Base-by-base conservation (phyloP, 83 land plant species). In the Picea mariana region DNA sequence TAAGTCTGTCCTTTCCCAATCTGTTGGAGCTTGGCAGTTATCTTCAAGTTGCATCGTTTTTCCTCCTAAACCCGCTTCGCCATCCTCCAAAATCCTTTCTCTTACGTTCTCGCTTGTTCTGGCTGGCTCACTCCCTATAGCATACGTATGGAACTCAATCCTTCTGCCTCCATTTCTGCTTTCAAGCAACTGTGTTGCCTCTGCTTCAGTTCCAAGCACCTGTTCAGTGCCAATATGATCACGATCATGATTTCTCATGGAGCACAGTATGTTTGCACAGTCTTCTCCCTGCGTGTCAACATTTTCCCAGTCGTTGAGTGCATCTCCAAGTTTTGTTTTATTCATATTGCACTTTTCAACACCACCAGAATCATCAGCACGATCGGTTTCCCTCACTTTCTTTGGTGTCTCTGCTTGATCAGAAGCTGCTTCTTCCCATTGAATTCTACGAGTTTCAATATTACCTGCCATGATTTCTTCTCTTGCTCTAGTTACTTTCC, bases 31-130 rank as follows among this genome's bases (percentile, higher is more conserved):
- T 52, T 83, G 78, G 27, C 75, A 62, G 83, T 93, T 90, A 80
- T 89, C 90, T 27, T 93, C 92, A 71, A 85, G 59, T 78, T 87
- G 90, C 90, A 89, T 83, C 16, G 89, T 91, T 15, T 91, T 92
- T 55, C 87, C 94, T 55, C 94, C 34, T 44, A 88, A 26, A 84
- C 44, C 64, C 21, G 20, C 82, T 20, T 80, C 23, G 61, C 61
- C 65, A 24, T 82, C 9, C 80, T 82, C 84, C 31, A 9, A 61
- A 15, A 59, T 59, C 34, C 58, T 55, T 55, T 55, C 55, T 52
- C 55, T 55, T 55, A 12, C 3, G 12, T 55, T 55, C 58, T 55
- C 12, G 15, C 13, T 12, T 55, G 15, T 55, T 55, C 58, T 55
- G 13, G 58, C 13, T 55, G 58, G 58, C 58, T 55, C 15, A 3